Conservation (phyloP, 169 alveolate genomes). For the Haemoproteus tartakovskyi region DNA sequence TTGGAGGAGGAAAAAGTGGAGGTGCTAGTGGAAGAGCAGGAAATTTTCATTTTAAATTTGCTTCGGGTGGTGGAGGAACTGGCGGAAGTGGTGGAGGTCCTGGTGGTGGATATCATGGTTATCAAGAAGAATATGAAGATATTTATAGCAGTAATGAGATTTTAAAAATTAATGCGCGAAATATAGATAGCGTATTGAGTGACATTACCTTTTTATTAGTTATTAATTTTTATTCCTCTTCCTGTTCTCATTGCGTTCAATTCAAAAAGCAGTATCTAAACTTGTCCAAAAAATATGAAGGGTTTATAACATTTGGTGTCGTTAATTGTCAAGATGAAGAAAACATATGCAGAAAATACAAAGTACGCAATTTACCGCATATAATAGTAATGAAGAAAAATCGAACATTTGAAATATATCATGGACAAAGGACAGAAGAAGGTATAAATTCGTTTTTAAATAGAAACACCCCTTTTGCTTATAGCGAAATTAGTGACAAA, state of each 20-base stretch:
- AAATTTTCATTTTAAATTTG: constrained; percentile 57
- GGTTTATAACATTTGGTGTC: constrained; percentile 69
- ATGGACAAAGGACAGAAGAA: constrained; percentile 60
- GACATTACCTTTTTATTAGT: constrained; percentile 67
- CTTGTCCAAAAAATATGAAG: constrained; percentile 72
- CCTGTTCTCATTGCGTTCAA: constrained; percentile 76
- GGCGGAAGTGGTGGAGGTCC: constrained; percentile 53
- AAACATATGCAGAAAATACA: constrained; percentile 55
- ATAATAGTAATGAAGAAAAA: constrained; percentile 57
- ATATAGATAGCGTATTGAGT: constrained; percentile 13
- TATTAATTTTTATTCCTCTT: constrained; percentile 75
- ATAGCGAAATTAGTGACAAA: constrained; percentile 14
- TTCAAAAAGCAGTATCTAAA: constrained; percentile 66
- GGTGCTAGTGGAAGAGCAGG: constrained; percentile 54
- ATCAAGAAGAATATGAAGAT: constrained; percentile 27
- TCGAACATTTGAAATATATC: constrained; percentile 48
- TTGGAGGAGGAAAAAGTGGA: constrained; percentile 68
- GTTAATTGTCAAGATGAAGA: constrained; percentile 71
- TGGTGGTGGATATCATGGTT: constrained; percentile 11
- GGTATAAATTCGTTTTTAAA: constrained; percentile 44
- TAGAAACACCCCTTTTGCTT: constrained; percentile 45
- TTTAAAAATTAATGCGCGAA: constrained; percentile 64
- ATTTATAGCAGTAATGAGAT: constrained; percentile 71
- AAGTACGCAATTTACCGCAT: constrained; percentile 71
- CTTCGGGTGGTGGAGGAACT: constrained; percentile 67